phyloP scores from a whole-genome alignment of 1,284 basidiomycete species.

The Schizophyllum amplum region DNA sequence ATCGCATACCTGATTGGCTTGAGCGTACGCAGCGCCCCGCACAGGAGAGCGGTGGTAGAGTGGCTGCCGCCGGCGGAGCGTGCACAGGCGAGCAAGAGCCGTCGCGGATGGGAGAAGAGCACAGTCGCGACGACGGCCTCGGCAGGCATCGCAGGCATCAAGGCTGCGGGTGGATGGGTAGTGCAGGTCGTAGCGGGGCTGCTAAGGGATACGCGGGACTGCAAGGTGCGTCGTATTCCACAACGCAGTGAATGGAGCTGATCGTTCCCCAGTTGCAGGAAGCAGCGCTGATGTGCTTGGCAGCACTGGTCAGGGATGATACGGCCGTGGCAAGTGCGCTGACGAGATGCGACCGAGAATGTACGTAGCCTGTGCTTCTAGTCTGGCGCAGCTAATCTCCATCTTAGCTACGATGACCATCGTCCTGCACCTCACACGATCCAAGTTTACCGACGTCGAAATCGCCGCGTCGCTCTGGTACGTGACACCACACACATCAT shows the following conservation, averaged over 20 bases:
- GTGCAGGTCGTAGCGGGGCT: constrained; percentile 40
- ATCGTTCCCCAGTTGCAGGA: constrained; percentile 48
- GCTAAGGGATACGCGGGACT: constrained; percentile 36
- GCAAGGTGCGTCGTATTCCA: constrained; percentile 33
- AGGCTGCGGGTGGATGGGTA: constrained; percentile 41
- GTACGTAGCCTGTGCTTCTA: constrained; percentile 32
- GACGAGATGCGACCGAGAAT: constrained; percentile 19
- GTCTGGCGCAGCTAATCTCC: not conserved
- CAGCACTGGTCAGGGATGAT: constrained; percentile 63
- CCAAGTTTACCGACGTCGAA: constrained; percentile 49
- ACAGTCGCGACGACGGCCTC: constrained; percentile 29
- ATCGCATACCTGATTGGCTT: constrained; percentile 52
- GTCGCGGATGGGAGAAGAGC: constrained; percentile 62
- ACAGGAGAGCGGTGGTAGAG: constrained; percentile 50
- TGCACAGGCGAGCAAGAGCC: constrained; percentile 43
- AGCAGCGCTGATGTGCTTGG: constrained; percentile 62
- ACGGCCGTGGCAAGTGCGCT: constrained; percentile 39
- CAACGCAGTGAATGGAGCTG: not conserved
- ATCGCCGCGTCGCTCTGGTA: constrained; percentile 65
- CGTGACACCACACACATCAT: constrained; percentile 8
- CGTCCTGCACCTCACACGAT: constrained; percentile 43
- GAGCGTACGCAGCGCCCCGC: constrained; percentile 39
- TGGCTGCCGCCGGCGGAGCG: constrained; percentile 58
- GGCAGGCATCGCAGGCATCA: constrained; percentile 23
- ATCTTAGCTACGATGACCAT: constrained; percentile 20